Conservation (phyloP, 2,329 filamentous ascomycete species). For the Cladophialophora exuberans region DNA sequence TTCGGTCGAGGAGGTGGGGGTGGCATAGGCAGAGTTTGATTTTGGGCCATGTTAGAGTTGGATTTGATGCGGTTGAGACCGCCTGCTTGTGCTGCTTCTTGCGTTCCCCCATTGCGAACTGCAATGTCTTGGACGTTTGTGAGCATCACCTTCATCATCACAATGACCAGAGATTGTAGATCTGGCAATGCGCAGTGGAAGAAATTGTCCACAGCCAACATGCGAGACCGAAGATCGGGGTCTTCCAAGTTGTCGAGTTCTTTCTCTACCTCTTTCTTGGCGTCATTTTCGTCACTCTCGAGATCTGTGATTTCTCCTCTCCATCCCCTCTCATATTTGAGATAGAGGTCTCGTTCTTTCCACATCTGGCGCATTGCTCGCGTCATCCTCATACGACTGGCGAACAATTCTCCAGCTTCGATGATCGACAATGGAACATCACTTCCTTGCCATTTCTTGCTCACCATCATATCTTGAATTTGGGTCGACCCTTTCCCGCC, state of each 20-base stretch:
- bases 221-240: constrained; percentile 63
- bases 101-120: constrained; percentile 46
- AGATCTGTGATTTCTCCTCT: constrained; percentile 53
- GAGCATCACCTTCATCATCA: constrained; percentile 85
- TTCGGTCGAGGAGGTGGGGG: constrained; percentile 31
- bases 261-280: constrained; percentile 44
- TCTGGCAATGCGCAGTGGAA: constrained; percentile 81
- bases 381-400: constrained; percentile 86
- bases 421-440: constrained; percentile 93
- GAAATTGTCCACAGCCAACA: constrained; percentile 77
- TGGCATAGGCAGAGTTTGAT: constrained; percentile 31
- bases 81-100: constrained; percentile 54
- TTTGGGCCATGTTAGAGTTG: constrained; percentile 30
- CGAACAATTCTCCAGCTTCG: constrained; percentile 91
- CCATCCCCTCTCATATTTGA: constrained; percentile 93
- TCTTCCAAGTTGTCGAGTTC: constrained; percentile 48
- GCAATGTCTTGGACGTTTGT: constrained; percentile 86
- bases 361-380: constrained; percentile 89
- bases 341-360: constrained; percentile 88
- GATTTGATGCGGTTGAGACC: constrained; percentile 38
- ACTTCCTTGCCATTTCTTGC: constrained; percentile 87
- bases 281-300: constrained; percentile 8
- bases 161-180: constrained; percentile 89
- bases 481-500: constrained; percentile 86
- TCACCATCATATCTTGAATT: constrained; percentile 77